phyloP scores from a whole-genome alignment of 2,329 filamentous ascomycete species.

The Fusarium udum region DNA sequence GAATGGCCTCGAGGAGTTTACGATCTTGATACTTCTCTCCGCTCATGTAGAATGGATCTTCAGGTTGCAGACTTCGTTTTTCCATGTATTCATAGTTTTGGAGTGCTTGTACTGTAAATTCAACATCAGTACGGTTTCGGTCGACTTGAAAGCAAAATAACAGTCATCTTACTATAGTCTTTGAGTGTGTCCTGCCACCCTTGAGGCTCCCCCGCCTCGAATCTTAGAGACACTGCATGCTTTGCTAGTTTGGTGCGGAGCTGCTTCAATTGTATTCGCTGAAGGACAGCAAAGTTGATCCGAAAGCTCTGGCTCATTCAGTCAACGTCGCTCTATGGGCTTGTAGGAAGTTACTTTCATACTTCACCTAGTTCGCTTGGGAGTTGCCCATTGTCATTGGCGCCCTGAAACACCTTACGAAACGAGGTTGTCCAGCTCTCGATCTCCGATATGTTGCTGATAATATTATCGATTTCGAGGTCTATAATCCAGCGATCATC shows the following conservation, averaged over 20 bases:
- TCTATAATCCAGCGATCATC: not conserved
- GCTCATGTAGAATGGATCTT: not conserved
- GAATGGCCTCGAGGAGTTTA: not conserved
- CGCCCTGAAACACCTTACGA: accelerated
- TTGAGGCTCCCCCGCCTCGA: not conserved
- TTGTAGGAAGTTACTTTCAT: accelerated
- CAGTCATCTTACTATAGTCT: not conserved
- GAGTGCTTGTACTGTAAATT: not conserved
- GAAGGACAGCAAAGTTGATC: not conserved
- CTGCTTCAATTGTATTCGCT: not conserved
- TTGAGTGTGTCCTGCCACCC: not conserved
- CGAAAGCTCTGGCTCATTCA: not conserved
- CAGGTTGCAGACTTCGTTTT: not conserved
- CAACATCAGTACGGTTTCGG: not conserved
- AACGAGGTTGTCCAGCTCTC: not conserved
- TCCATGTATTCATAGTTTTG: not conserved
- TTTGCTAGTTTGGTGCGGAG: not conserved
- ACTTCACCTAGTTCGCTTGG: not conserved
- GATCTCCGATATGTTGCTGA: not conserved
- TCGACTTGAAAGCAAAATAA: accelerated
- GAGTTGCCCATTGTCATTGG: no score
- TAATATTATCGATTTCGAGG: not conserved
- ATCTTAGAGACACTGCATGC: not conserved
- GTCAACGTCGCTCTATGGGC: not conserved
- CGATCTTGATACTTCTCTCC: not conserved